phyloP scores from a whole-genome alignment of 805 yeast species.

The Spathaspora passalidarum region DNA sequence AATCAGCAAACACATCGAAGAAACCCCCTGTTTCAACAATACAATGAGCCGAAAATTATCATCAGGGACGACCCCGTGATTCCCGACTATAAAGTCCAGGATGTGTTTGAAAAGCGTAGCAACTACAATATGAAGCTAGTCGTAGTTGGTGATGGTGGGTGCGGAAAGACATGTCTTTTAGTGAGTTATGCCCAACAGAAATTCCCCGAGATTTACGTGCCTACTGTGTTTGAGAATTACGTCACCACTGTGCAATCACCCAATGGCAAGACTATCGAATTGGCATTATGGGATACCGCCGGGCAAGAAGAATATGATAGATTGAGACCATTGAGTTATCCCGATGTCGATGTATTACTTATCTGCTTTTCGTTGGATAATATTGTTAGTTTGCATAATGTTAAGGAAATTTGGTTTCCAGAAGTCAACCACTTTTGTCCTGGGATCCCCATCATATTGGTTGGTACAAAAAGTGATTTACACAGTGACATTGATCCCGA shows the following conservation, averaged over 20 bases:
- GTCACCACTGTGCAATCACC: constrained; percentile 59
- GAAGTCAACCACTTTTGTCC: constrained; percentile 84
- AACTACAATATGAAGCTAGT: constrained; percentile 53
- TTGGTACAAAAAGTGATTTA: constrained; percentile 81
- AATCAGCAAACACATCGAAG: constrained; percentile 21
- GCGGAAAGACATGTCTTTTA: constrained; percentile 83
- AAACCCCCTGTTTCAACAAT: constrained; percentile 19
- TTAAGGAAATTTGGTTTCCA: constrained; percentile 82
- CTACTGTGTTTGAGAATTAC: constrained; percentile 81
- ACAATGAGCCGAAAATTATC: constrained; percentile 24
- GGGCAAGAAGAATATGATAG: constrained; percentile 87
- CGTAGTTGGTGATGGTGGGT: constrained; percentile 86
- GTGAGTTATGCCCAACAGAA: constrained; percentile 64
- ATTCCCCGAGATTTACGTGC: constrained; percentile 73
- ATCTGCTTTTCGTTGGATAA: constrained; percentile 73
- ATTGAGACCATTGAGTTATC: constrained; percentile 72
- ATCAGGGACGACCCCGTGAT: constrained; percentile 36
- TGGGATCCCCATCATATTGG: constrained; percentile 68
- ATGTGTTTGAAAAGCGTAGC: constrained; percentile 18
- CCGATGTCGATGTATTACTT: constrained; percentile 72
- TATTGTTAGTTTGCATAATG: constrained; percentile 62
- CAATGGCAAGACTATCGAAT: constrained; percentile 75
- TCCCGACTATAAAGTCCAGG: constrained; percentile 32
- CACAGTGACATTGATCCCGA: constrained; percentile 36
- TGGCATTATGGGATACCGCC: constrained; percentile 87